phyloP scores from a whole-genome alignment of 169 alveolate species.

The Blepharisma undulans region DNA sequence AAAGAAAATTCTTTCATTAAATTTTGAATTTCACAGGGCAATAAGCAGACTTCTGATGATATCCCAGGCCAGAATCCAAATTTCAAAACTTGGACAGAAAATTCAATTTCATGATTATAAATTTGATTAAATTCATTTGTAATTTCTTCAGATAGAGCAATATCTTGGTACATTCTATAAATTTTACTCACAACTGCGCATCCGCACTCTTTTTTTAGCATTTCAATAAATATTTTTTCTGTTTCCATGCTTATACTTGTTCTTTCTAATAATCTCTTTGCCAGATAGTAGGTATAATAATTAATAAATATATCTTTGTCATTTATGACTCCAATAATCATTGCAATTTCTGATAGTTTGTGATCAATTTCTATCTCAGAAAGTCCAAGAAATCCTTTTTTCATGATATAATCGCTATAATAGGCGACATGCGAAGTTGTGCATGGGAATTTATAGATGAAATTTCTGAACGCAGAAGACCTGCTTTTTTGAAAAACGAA shows the following conservation, averaged over 20 bases:
- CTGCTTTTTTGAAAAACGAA: conserved; percentile 59
- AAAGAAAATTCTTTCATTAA: conserved; percentile 40
- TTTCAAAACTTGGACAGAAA: conserved; percentile 61
- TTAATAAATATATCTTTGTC: conserved; percentile 63
- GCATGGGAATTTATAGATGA: conserved; percentile 60
- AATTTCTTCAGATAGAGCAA: conserved; percentile 44
- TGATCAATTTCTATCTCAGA: conserved; percentile 52
- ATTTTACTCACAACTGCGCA: conserved; percentile 58
- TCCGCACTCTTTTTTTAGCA: conserved; percentile 64
- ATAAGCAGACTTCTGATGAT: conserved; percentile 58
- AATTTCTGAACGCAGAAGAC: conserved; percentile 58
- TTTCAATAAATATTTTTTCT: conserved; percentile 54
- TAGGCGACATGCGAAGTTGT: conserved; percentile 64
- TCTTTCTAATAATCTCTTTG: conserved; percentile 55
- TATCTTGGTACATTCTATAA: conserved; percentile 63
- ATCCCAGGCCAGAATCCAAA: conserved; percentile 72
- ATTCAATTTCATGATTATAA: conserved; percentile 26
- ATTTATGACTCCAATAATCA: conserved; percentile 58
- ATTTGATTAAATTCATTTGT: conserved; percentile 57
- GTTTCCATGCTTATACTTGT: conserved; percentile 51
- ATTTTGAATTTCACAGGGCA: conserved; percentile 50
- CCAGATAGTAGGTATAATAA: conserved; percentile 50
- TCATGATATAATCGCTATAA: conserved; percentile 59
- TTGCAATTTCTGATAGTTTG: conserved; percentile 55
- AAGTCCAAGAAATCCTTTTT: conserved; percentile 58